Evolutionary conservation across 2,329 filamentous ascomycete genomes (phyloP), one percentile per base, ranked within the genome.

Genomic region (Scytalidium sp.): DNA sequence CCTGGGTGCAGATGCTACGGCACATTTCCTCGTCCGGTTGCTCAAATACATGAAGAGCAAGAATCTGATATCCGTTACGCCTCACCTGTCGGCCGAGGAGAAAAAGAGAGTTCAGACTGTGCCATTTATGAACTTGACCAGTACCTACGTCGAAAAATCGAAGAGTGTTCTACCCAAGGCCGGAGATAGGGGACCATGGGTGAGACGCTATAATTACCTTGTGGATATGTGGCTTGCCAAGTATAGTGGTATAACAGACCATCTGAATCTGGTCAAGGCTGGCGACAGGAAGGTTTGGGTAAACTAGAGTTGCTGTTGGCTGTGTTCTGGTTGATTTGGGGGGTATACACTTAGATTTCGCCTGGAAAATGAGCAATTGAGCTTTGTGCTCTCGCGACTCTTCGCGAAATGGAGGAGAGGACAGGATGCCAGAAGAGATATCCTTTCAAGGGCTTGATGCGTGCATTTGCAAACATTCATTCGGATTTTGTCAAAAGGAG

Each of bases 1-100:
- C 0, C 76, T 84, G 0, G 83, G 83, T 3, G 78, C 80, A 1
- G 82, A 83, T 40, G 46, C 53, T 2, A 61, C 62, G 10, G 58
- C 62, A 1, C 23, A 43, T 13, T 43, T 60, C 3, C 45, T 64
- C 2, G 61, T 60, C 22, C 52, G 61, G n/a, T 32, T 66, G 2
- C 20, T 65, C 17, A 66, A 64, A 42, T 46, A 60, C 10, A 61
- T 66, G 59, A 52, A 59, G 23, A 32, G 22, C 25, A 46, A 43
- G 20, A 22, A 43, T 9, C 32, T 50, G 36, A 39, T 20, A 23
- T 23, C 25, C 21, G 49, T 25, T 8, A 19, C 19, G 22, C 46
- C 46, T 20, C 39, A 40, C 15, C 19, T 48, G 19, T 23, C n/a
- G 22, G 40, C 5, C 88, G 83, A 41, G 10, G 25, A 48, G 13